phyloP scores from a whole-genome alignment of 2,329 filamentous ascomycete genomes.

The Bertia moriformis region DNA sequence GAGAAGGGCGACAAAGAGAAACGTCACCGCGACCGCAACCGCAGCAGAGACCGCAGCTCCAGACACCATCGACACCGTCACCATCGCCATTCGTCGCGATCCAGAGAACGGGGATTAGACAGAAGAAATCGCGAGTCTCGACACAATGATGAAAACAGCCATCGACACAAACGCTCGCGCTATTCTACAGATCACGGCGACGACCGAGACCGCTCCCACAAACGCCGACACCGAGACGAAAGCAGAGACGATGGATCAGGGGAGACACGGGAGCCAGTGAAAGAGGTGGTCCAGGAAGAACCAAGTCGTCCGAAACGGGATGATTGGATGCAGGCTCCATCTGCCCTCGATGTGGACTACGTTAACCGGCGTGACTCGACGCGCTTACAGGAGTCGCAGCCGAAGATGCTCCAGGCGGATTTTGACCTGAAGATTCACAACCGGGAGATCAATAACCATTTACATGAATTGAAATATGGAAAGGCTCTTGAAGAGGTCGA shows the following conservation, averaged over 20 bases:
- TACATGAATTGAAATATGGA: neutral
- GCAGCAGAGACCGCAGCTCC: constrained; percentile 25
- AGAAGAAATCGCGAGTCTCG: constrained; percentile 22
- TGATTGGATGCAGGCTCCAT: constrained; percentile 87
- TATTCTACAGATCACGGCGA: constrained; percentile 27
- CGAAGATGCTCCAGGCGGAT: constrained; percentile 11
- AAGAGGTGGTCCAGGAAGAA: constrained; percentile 10
- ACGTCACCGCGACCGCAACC: constrained; percentile 28
- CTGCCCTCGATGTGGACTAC: constrained; percentile 72
- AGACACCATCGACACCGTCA: constrained; percentile 19
- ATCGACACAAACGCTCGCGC: constrained; percentile 51
- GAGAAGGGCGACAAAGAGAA: constrained; percentile 12
- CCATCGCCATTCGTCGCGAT: constrained; percentile 18
- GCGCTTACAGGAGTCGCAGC: constrained; percentile 32
- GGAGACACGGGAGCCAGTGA: constrained; percentile 20
- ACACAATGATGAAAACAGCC: constrained; percentile 31
- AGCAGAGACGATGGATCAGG: constrained; percentile 37
- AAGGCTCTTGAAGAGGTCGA: neutral
- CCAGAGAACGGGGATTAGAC: constrained; percentile 15
- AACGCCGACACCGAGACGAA: constrained; percentile 26
- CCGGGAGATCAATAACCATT: neutral
- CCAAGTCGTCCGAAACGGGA: constrained; percentile 48
- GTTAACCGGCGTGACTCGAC: constrained; percentile 45
- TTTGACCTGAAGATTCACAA: neutral
- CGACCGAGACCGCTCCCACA: constrained; percentile 13